Conservation (phyloP, 139 green algal genomes). For the Tetradesmus obliquus region DNA sequence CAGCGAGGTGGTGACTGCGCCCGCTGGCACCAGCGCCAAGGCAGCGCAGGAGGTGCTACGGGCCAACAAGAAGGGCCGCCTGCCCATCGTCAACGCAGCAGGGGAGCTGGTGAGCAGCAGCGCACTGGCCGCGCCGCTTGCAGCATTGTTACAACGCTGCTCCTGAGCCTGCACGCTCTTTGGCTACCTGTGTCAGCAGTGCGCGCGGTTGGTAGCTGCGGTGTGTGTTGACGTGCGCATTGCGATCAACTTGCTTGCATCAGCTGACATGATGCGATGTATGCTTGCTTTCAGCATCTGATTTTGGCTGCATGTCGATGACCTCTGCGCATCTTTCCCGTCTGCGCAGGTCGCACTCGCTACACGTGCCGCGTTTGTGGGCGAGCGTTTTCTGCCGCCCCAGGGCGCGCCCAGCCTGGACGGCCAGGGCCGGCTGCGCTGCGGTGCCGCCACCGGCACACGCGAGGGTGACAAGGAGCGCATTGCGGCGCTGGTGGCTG, state of each 20-base stretch:
- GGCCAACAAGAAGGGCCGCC: conserved; percentile 66
- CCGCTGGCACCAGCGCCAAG: conserved; percentile 55
- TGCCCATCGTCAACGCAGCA: conserved; percentile 79
- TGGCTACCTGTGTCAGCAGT: background rate
- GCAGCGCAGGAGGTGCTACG: conserved; percentile 70
- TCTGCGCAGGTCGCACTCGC: conserved; percentile 66
- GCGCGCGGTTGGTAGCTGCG: no score
- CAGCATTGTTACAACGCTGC: background rate
- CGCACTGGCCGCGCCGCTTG: background rate
- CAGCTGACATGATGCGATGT: background rate
- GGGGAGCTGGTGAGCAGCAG: conserved; percentile 72
- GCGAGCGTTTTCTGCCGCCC: conserved; percentile 55
- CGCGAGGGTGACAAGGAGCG: conserved; percentile 84
- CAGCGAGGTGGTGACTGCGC: conserved; percentile 73
- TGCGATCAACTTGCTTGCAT: background rate
- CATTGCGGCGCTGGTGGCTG: conserved; percentile 65
- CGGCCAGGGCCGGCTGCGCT: conserved; percentile 75
- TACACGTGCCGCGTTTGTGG: conserved; percentile 72
- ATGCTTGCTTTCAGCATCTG: background rate
- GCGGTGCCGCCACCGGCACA: conserved; percentile 93
- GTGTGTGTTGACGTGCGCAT: no score
- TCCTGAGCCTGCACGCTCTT: background rate
- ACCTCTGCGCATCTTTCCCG: background rate
- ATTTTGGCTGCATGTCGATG: background rate
- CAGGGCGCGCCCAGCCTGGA: conserved; percentile 75